Evolutionary conservation across 78 protist genomes (phyloP), one percentile per base, ranked within the genome.

Genomic region (Kipferlia bialata): DNA sequence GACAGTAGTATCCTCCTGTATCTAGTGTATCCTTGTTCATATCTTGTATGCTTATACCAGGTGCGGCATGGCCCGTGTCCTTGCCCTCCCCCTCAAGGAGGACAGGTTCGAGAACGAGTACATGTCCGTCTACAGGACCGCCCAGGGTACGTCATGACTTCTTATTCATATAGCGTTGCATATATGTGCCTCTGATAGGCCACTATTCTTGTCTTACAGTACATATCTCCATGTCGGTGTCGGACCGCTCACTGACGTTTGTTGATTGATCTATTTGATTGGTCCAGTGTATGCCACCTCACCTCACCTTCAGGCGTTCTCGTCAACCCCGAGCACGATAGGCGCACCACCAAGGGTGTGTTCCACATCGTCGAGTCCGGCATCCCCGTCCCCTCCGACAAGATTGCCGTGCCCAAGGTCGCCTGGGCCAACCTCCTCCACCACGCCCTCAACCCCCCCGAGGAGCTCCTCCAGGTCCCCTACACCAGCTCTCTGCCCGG

Each of bases 351-450:
- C 15, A 67, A 67, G 37, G 59, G 38, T 41, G 44, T 45, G 3
- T 67, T 67, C 72, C 72, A 67, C 18, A 38, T 67, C 58, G 56
- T 20, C 58, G 72, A 67, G 37, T 56, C 61, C 37, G 59, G 72
- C 24, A 22, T 44, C 26, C 72, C 72, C 36, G 51, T 51, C 22
- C 32, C 72, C n/a, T 56, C 15, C n/a, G 72, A 67, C 28, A 67
- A 67, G 29, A 67, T 67, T 41, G 16, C 36, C 33, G 56, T 41
- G 41, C 72, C 72, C 55, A 38, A 48, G 20, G 20, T 51, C 16
- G 56, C 29, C 26, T 67, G 16, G 16, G 59, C 26, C n/a, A 67
- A 67, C 55, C 57, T 67, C n/a, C 59, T 67, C 24, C 32, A 38
- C 51, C 31, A 41, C 58, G 72, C 72, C 44, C 18, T 67, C 16